These are phyloP conservation scores for Apiotrichum porosum DNA, from an alignment of 1,284 basidiomycete species.

Conservation along the genomic window DNA sequence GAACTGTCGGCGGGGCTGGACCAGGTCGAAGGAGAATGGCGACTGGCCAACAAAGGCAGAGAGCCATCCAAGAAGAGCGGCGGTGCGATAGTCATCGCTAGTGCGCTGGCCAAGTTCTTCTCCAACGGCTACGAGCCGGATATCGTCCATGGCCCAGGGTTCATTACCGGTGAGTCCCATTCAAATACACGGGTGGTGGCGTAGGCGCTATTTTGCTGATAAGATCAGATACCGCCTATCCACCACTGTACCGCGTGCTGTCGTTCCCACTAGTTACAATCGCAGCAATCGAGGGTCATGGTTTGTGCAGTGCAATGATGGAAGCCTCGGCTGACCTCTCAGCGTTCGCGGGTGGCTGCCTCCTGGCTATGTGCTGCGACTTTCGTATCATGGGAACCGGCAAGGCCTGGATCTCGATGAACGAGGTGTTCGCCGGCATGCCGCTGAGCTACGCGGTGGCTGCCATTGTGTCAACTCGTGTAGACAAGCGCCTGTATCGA, in stretches of 20 bases:
- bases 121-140: slow-evolving; percentile 77
- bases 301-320: slow-evolving; percentile 24
- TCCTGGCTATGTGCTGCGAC: slow-evolving; percentile 75
- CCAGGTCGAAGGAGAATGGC: slow-evolving; percentile 75
- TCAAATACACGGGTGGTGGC: too few relatives aligned
- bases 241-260: slow-evolving; percentile 39
- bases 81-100: slow-evolving; percentile 71
- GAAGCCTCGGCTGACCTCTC: background rate
- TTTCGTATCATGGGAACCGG: slow-evolving; percentile 83
- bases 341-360: slow-evolving; percentile 79
- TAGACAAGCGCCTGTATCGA: slow-evolving; percentile 50
- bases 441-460: slow-evolving; percentile 49
- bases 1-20: slow-evolving; percentile 57
- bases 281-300: slow-evolving; percentile 83
- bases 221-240: slow-evolving; percentile 46
- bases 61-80: slow-evolving; percentile 38
- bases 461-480: slow-evolving; percentile 54
- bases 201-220: too few relatives aligned
- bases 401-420: slow-evolving; percentile 84
- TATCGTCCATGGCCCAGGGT: slow-evolving; percentile 60
- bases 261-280: slow-evolving; percentile 57
- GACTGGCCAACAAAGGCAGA: slow-evolving; percentile 27
- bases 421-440: slow-evolving; percentile 75
- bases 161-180: slow-evolving; percentile 69
- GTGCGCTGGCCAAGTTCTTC: slow-evolving; percentile 78